A percentile compares a stretch with the other conserved stretches of the same genome.
Evolutionary conservation across 148 eudicot genomes (phyloP).

Genomic region (Gaultheria prostrata): DNA sequence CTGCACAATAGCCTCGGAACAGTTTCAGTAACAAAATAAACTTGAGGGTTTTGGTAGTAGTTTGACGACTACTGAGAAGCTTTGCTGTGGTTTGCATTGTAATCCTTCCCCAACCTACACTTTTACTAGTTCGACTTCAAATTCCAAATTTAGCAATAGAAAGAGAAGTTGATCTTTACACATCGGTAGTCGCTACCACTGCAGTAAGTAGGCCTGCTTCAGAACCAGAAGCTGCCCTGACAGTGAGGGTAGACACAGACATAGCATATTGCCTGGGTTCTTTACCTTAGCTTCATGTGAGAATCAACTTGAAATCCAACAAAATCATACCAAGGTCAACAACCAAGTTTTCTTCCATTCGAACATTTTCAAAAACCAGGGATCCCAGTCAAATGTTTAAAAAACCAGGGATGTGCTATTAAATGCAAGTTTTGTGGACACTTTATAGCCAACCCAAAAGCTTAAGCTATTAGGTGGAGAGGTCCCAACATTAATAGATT

Average conservation of each 20-base stretch:
- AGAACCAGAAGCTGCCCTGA: too few species aligned
- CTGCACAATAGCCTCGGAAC: background rate
- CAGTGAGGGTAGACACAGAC: too few species aligned
- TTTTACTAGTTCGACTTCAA: background rate
- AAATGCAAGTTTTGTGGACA: background rate
- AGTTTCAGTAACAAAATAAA: background rate
- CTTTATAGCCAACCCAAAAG: too few species aligned
- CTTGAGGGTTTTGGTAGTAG: background rate
- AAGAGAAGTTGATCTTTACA: too few species aligned
- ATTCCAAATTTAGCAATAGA: too few species aligned
- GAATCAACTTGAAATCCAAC: background rate
- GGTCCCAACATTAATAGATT: too few species aligned
- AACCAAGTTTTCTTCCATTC: background rate
- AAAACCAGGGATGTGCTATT: background rate
- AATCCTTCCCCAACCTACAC: constrained; percentile 4
- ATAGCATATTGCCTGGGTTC: too few species aligned
- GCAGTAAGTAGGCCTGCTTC: too few species aligned
- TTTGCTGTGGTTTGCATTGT: background rate
- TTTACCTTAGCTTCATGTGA: background rate
- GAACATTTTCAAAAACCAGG: background rate
- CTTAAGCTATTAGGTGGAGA: too few species aligned
- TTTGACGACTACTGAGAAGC: background rate
- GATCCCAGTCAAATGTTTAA: background rate
- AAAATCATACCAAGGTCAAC: background rate
- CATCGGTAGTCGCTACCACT: too few species aligned